Percentiles rank a stretch among this genome's conserved stretches.
Evolutionary conservation across 2,329 filamentous ascomycete genomes (phyloP).

Genomic region (Fusarium gaditjirri): DNA sequence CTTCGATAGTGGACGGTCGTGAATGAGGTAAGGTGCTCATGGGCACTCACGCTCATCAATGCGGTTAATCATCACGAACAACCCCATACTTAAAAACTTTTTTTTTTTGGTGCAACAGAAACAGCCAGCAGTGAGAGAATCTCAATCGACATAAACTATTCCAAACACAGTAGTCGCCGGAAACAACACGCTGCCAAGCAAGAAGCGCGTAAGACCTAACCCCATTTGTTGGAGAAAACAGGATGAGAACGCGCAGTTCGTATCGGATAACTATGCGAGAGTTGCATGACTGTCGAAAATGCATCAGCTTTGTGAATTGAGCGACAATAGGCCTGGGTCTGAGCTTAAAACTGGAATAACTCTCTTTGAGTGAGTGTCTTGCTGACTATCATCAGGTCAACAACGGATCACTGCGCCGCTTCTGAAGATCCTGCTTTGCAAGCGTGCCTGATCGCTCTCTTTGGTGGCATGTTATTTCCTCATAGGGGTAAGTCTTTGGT

Average conservation of each 20-base stretch:
- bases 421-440: background rate
- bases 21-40: background rate
- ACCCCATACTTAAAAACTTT: background rate
- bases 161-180: background rate
- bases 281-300: background rate
- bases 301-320: background rate
- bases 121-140: background rate
- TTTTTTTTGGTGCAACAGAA: background rate
- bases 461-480: background rate
- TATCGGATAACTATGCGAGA: background rate
- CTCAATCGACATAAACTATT: background rate
- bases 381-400: too few relatives aligned
- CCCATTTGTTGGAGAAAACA: background rate
- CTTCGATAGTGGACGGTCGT: too few relatives aligned
- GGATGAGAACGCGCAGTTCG: background rate
- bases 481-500: background rate
- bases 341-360: background rate
- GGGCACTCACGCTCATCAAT: background rate
- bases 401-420: background rate
- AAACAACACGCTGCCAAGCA: background rate
- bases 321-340: background rate
- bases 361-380: background rate
- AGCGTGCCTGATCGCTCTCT: background rate
- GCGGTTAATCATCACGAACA: fast-evolving
- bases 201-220: background rate